A percentile compares a stretch with the other conserved stretches of the same genome.
These are phyloP conservation scores for Scedosporium boydii DNA, from an alignment of 2,329 filamentous ascomycete genomes.

Conservation along the genomic window DNA sequence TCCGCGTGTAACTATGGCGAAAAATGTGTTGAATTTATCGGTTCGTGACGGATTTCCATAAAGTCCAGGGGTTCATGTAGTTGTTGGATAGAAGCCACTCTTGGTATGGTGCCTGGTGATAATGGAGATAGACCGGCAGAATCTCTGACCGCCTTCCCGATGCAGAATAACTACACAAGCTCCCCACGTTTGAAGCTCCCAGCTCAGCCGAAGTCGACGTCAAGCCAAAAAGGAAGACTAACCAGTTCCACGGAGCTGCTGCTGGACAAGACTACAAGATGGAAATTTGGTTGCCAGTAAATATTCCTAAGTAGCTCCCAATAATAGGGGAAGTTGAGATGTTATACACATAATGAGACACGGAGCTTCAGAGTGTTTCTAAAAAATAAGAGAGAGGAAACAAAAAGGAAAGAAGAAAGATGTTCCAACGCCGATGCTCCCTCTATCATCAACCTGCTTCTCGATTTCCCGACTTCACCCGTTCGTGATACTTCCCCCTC, in stretches of 20 bases:
- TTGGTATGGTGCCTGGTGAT: neutral
- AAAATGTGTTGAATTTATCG: neutral
- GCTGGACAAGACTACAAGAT: neutral
- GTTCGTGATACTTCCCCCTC: conserved; percentile 9
- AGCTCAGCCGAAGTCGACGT: no score
- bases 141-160: neutral
- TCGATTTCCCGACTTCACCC: neutral
- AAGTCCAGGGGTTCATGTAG: neutral
- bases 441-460: neutral
- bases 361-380: neutral
- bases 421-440: conserved; percentile 6
- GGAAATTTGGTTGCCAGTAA: neutral
- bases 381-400: conserved; percentile 6
- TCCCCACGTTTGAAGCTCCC: neutral
- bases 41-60: neutral
- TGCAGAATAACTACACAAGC: neutral
- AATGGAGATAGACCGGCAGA: neutral
- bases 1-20: neutral
- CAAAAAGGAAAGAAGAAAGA: conserved; percentile 7
- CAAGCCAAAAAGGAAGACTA: neutral
- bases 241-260: neutral
- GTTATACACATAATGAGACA: conserved; percentile 5
- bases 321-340: conserved; percentile 4
- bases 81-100: neutral
- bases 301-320: neutral